A percentile compares a stretch with the other conserved stretches of the same genome.
Evolutionary conservation across 2,329 filamentous ascomycete genomes (phyloP).

Genomic region (Pyricularia pennisetigena): DNA sequence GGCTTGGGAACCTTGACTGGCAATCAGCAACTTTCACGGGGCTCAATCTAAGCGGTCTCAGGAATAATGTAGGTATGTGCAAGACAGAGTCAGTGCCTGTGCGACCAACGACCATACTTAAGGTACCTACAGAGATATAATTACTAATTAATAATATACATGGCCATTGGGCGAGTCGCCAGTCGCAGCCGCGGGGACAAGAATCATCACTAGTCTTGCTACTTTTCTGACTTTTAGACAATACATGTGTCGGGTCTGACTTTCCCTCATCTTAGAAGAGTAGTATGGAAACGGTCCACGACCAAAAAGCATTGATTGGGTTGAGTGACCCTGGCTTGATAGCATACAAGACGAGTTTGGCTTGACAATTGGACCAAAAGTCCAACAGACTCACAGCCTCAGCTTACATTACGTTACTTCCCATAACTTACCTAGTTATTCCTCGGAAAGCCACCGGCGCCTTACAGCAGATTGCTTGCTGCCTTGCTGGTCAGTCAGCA

Average conservation of each 20-base stretch:
- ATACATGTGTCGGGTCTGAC: background rate
- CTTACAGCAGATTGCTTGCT: background rate
- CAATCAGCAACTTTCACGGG: background rate
- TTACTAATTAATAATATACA: background rate
- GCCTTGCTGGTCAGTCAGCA: background rate
- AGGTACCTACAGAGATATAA: background rate
- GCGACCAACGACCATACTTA: background rate
- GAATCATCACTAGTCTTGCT: background rate
- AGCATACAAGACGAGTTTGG: background rate
- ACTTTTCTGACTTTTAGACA: no score
- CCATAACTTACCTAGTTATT: background rate
- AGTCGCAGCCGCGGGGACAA: background rate
- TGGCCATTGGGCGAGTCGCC: background rate
- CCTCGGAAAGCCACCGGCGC: background rate
- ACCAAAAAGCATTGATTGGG: background rate
- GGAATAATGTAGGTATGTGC: background rate
- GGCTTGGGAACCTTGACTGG: background rate
- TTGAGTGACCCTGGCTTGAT: background rate
- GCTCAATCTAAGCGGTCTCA: no score
- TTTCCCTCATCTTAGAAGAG: background rate
- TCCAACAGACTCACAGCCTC: background rate
- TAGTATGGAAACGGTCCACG: background rate
- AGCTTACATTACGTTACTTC: conserved; percentile 1
- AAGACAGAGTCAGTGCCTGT: background rate
- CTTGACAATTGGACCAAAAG: background rate